Conservation (phyloP, 768 basidiomycete species). For the Paxillus ammoniavirescens region DNA sequence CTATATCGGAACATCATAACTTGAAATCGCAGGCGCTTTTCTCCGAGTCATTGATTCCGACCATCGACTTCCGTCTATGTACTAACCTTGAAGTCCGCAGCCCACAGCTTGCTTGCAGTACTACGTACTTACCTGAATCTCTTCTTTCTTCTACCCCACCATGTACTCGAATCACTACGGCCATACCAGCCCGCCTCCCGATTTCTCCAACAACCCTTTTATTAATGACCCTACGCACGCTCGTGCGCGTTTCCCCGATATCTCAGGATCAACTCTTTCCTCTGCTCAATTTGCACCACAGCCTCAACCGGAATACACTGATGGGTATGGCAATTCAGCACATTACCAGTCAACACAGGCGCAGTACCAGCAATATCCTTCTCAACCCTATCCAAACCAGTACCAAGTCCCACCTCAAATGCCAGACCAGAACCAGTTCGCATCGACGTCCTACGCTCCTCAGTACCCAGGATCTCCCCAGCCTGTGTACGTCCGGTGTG, state of each 20-base stretch:
- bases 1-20: no score
- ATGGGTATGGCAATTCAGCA: constrained; percentile 27
- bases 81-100: not conserved
- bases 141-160: constrained; percentile 7
- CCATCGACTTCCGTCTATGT: no score
- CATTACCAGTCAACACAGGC: constrained; percentile 39
- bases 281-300: constrained; percentile 33
- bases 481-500: constrained; percentile 12
- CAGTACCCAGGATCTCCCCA: constrained; percentile 16
- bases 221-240: constrained; percentile 48
- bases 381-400: constrained; percentile 13
- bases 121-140: not conserved
- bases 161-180: constrained; percentile 45
- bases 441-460: constrained; percentile 20
- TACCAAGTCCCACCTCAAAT: constrained; percentile 21
- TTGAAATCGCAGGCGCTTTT: no score
- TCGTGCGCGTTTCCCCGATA: constrained; percentile 62
- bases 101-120: not conserved
- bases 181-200: constrained; percentile 13
- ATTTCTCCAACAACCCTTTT: constrained; percentile 68
- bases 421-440: constrained; percentile 21
- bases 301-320: constrained; percentile 15
- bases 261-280: constrained; percentile 34
- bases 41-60: no score
- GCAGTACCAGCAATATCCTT: constrained; percentile 34